Evolutionary conservation across 75 land plant species (phyloP).

Genomic region (Azolla pinnata): DNA sequence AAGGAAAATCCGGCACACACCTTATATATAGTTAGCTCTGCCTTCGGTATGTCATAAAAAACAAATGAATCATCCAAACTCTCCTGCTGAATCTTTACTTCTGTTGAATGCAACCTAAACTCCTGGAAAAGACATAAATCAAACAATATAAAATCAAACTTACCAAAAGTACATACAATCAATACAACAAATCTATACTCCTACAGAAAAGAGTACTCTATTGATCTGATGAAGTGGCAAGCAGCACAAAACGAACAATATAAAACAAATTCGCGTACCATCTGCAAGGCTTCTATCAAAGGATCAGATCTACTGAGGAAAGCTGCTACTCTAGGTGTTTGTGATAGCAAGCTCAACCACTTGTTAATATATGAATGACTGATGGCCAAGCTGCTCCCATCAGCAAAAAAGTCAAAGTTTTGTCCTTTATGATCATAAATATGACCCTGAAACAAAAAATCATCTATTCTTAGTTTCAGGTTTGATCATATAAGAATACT

Average conservation of each 20-base stretch:
- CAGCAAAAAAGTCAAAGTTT: constrained; percentile 67
- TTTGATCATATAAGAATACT: constrained; percentile 31
- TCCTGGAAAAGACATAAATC: constrained; percentile 45
- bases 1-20: constrained; percentile 18
- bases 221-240: neutral
- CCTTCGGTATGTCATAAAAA: constrained; percentile 70
- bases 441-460: constrained; percentile 25
- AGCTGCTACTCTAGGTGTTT: constrained; percentile 89
- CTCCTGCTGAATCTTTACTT: constrained; percentile 79
- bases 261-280: constrained; percentile 32
- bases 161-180: neutral
- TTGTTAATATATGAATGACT: constrained; percentile 55
- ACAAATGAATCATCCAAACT: constrained; percentile 66
- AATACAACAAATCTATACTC: no score
- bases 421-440: constrained; percentile 73
- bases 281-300: constrained; percentile 56
- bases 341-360: constrained; percentile 75
- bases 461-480: constrained; percentile 18
- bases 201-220: no score
- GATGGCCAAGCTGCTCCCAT: constrained; percentile 68
- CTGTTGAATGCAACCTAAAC: constrained; percentile 56
- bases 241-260: neutral
- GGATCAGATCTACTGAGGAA: constrained; percentile 76
- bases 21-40: constrained; percentile 70
- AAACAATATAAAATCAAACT: neutral